These are phyloP conservation scores for Pleurotus eryngii DNA, from an alignment of 768 basidiomycete species.

Conservation along the genomic window DNA sequence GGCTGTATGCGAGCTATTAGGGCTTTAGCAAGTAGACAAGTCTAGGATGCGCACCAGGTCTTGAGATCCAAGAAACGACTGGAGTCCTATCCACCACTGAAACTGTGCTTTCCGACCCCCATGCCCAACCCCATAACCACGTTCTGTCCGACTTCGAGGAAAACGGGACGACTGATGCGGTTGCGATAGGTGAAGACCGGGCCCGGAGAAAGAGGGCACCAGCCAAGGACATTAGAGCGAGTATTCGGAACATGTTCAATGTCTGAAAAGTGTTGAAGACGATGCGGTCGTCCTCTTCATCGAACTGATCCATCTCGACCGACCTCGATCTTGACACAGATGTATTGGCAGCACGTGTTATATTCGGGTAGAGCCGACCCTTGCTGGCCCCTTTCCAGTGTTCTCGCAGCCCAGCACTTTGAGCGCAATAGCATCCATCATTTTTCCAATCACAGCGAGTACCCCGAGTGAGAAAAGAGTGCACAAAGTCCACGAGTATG, in stretches of 20 bases:
- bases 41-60: conserved; percentile 42
- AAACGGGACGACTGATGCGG: conserved; percentile 23
- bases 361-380: too few relatives aligned
- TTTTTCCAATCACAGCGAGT: too few relatives aligned
- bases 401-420: too few relatives aligned
- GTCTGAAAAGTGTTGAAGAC: neutral
- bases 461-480: too few relatives aligned
- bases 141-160: conserved; percentile 46
- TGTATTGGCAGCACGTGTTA: neutral
- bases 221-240: conserved; percentile 4
- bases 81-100: conserved; percentile 77
- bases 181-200: conserved; percentile 26
- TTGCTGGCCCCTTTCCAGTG: too few relatives aligned
- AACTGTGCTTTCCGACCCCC: conserved; percentile 68
- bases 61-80: conserved; percentile 64
- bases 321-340: neutral
- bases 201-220: conserved; percentile 4
- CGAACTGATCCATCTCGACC: conserved; percentile 7
- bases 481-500: too few relatives aligned
- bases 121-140: conserved; percentile 64
- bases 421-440: too few relatives aligned
- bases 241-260: conserved; percentile 6
- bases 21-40: neutral
- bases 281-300: conserved; percentile 3
- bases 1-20: conserved; percentile 35